Conservation (phyloP, 768 basidiomycete species). For the Candolleomyces aberdarensis region DNA sequence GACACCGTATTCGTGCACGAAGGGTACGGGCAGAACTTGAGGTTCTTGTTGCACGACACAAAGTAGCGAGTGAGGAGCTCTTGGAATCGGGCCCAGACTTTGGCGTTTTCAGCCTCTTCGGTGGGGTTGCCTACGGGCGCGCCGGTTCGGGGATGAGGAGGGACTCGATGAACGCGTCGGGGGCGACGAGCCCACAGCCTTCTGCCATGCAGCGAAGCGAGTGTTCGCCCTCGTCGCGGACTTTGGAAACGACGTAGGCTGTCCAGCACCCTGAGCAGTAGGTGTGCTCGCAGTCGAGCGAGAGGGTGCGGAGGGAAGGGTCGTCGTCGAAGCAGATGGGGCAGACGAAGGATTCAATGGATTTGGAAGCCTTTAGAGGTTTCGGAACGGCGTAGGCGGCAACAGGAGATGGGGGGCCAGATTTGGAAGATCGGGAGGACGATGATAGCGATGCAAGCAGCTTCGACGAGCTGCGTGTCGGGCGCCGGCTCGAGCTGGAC, state of each 20-base stretch:
- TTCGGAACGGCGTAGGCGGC: slow-evolving; percentile 19
- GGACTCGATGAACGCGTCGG: slow-evolving; percentile 59
- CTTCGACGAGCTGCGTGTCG: slow-evolving; percentile 36
- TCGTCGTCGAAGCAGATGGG: slow-evolving; percentile 91
- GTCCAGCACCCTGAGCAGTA: slow-evolving; percentile 87
- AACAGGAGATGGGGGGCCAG: slow-evolving; percentile 22
- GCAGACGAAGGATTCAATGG: slow-evolving; percentile 68
- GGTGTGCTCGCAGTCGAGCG: slow-evolving; percentile 78
- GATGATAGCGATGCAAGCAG: slow-evolving; percentile 29
- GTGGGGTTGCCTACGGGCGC: slow-evolving; percentile 20
- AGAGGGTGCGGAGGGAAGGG: slow-evolving; percentile 53
- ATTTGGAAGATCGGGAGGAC: slow-evolving; percentile 30
- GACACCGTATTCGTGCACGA: slow-evolving; percentile 93
- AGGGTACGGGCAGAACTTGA: slow-evolving; percentile 96
- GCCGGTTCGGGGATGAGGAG: slow-evolving; percentile 40
- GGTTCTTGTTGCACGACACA: slow-evolving; percentile 75
- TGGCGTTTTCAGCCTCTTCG: slow-evolving; percentile 39
- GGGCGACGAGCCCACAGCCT: slow-evolving; percentile 61
- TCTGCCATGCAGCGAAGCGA: slow-evolving; percentile 79
- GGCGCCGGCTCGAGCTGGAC: slow-evolving; percentile 26
- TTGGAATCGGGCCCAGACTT: slow-evolving; percentile 69
- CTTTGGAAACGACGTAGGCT: slow-evolving; percentile 75
- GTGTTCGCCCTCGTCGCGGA: slow-evolving; percentile 78
- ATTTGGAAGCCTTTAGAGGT: slow-evolving; percentile 20
- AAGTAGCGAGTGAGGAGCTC: slow-evolving; percentile 88